These are phyloP conservation scores for Tolypocladium amazonense DNA, from an alignment of 2,329 filamentous ascomycete species.

Conservation along the genomic window DNA sequence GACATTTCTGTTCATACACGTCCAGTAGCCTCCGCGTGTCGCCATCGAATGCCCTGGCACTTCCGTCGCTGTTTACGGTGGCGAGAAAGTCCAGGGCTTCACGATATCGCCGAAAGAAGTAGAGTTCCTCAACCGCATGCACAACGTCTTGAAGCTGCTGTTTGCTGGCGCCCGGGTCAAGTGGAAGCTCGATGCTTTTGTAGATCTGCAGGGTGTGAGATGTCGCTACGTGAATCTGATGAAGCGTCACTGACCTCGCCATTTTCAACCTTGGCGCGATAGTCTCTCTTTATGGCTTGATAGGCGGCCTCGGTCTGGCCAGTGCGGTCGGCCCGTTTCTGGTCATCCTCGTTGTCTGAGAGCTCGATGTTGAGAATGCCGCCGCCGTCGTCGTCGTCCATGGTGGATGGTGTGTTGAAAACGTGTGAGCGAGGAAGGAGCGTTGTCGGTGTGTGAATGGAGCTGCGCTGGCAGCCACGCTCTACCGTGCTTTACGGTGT, in stretches of 20 bases:
- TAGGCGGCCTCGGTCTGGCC: conserved; percentile 40
- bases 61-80: conserved; percentile 20
- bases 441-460: too few relatives aligned
- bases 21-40: conserved; percentile 30
- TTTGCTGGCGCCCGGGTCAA: conserved; percentile 28
- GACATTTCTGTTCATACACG: conserved; percentile 32
- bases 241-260: conserved; percentile 32
- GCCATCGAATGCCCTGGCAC: conserved; percentile 25
- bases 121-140: conserved; percentile 48
- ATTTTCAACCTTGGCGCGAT: conserved; percentile 40
- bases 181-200: conserved; percentile 29
- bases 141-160: conserved; percentile 37
- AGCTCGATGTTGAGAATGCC: conserved; percentile 19
- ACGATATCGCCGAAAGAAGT: conserved; percentile 38
- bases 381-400: conserved; percentile 15
- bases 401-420: conserved; percentile 3
- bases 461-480: too few relatives aligned
- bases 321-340: conserved; percentile 18
- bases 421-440: too few relatives aligned
- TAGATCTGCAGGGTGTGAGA: conserved; percentile 26
- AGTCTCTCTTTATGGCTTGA: conserved; percentile 31
- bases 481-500: too few relatives aligned
- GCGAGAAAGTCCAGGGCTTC: conserved; percentile 32
- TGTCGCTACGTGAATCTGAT: background rate
- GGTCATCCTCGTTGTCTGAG: conserved; percentile 18